phyloP scores from a whole-genome alignment of 1,139 yeast species.

The Hemisphaericaspora xylofermentans region DNA sequence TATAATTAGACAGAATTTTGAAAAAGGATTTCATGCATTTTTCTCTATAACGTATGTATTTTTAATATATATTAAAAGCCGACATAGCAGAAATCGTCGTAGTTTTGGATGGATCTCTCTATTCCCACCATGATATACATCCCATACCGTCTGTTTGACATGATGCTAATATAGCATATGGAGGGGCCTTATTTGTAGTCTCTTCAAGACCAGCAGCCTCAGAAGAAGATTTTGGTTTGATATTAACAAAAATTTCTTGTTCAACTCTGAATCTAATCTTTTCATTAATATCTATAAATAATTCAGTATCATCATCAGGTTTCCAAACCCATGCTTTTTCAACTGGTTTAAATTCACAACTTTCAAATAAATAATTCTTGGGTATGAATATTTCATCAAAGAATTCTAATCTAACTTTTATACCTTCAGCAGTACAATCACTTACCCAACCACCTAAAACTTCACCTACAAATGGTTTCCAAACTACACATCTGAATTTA shows the following conservation, averaged over 20 bases:
- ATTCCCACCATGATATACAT: conserved; percentile 94
- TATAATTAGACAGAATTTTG: conserved; percentile 47
- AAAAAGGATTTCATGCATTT: neutral
- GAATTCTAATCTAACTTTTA: conserved; percentile 78
- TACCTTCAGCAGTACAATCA: conserved; percentile 82
- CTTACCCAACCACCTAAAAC: conserved; percentile 92
- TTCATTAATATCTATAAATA: conserved; percentile 86
- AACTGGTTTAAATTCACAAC: conserved; percentile 61
- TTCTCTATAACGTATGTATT: neutral
- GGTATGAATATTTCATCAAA: conserved; percentile 93
- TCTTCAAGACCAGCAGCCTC: conserved; percentile 40
- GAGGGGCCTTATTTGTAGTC: conserved; percentile 49
- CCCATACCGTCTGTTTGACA: conserved; percentile 98
- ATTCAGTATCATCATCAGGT: conserved; percentile 66
- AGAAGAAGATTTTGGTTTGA: conserved; percentile 70
- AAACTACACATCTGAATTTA: conserved; percentile 71
- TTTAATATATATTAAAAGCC: neutral
- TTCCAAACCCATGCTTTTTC: conserved; percentile 98
- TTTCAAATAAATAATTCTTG: conserved; percentile 74
- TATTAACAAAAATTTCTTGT: conserved; percentile 79
- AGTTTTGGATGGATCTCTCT: neutral
- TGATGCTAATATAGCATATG: conserved; percentile 84
- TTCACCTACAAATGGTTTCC: conserved; percentile 94
- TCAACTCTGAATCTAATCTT: conserved; percentile 88
- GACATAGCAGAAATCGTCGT: neutral